Conservation (phyloP, 257 asterid species). For the Hygrophila difformis region DNA sequence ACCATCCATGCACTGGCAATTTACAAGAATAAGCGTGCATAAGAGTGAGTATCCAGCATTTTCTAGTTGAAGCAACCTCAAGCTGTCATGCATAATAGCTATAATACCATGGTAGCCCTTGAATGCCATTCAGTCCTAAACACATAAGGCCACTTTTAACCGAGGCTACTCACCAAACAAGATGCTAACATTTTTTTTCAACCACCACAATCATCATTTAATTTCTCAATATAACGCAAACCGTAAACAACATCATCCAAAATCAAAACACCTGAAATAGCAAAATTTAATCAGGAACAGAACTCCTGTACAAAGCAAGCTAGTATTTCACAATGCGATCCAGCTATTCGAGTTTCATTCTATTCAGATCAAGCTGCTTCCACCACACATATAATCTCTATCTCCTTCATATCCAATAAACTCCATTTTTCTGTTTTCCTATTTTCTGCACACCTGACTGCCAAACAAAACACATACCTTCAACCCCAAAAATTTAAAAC, state of each 20-base stretch:
- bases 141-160: no score
- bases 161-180: not conserved
- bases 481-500: not conserved
- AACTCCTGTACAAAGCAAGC: not conserved
- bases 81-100: no score
- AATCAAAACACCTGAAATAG: not conserved
- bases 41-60: no score
- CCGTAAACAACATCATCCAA: not conserved
- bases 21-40: no score
- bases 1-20: no score
- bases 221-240: not conserved
- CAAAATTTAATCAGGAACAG: not conserved
- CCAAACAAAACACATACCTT: constrained; percentile 1
- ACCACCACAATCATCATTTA: not conserved
- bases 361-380: not conserved
- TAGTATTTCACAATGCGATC: no score
- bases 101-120: no score
- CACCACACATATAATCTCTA: not conserved
- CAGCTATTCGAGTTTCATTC: not conserved
- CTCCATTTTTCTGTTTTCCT: not conserved
- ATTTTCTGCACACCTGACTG: not conserved
- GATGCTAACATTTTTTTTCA: not conserved
- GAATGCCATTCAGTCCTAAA: not conserved
- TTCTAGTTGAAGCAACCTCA: no score
- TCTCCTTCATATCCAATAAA: not conserved